Base-by-base conservation (phyloP, 345 rosid species). In the Gossypium stocksii region DNA sequence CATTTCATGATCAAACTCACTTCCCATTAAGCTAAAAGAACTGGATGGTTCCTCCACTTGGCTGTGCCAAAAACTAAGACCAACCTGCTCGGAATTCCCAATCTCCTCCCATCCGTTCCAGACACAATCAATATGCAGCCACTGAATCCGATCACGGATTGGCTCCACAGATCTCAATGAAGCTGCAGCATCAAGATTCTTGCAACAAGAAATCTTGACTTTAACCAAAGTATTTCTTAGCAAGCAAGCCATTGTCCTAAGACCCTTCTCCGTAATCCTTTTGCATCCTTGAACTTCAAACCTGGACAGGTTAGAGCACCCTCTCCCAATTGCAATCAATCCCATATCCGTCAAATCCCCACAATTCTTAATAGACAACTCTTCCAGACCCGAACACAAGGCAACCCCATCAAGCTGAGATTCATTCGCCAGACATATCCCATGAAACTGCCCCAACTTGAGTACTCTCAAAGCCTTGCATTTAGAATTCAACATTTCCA, bases 271-370 rank as follows among this genome's bases (percentile, higher is more conserved):
- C 0, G 97, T 91, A 20, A 93, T 88, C 73, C 82, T 86, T 81
- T 87, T 87, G 77, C 99, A 96, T 11, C 98, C 98, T 73, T 87
- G 86, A 72, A 93, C 80, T 77, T 96, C 97, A 76, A 96, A 91
- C 80, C 80, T 91, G 7, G 75, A 76, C 64, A 93, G 71, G 70
- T 48, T 83, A 16, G 84, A 73, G 74, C 98, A 93, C 1, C 98
- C 97, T 80, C 91, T 86, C 0, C 87, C 98, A 20, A 95, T 93
- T 58, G 86, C 89, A 22, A 93, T 86, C 83, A 93, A 74, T 15
- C 90, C 91, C 97, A 91, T 90, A 38, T 91, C 97, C 2, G 82
- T 87, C 89, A 96, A 85, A 83, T 93, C 95, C 1, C 81, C 80
- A 0, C 83, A 86, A 57, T 91, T n/a, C 59, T 54, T n/a, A 54